Evolutionary conservation across 1,139 yeast species (phyloP).

Genomic region (Spencermartinsiella ligniputridi): DNA sequence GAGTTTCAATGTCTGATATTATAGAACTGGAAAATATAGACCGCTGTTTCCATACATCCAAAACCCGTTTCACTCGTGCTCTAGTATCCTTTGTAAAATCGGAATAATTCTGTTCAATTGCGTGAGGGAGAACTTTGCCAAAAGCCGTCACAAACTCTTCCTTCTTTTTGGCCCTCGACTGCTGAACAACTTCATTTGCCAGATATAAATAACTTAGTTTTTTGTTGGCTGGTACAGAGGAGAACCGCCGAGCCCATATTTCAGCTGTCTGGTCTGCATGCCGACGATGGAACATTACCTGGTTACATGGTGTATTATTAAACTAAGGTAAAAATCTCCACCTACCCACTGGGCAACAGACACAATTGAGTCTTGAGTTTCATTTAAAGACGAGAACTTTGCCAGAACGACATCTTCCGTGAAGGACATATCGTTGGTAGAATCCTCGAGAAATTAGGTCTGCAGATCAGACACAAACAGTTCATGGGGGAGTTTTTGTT

Average conservation of each 20-base stretch:
- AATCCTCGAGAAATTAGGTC: no score
- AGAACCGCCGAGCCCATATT: constrained; percentile 49
- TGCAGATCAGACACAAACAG: no score
- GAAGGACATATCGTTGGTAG: no score
- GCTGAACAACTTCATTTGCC: constrained; percentile 82
- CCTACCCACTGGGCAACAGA: constrained; percentile 78
- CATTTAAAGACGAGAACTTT: constrained; percentile 60
- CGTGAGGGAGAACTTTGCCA: constrained; percentile 39
- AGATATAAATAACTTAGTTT: constrained; percentile 62
- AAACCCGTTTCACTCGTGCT: constrained; percentile 58
- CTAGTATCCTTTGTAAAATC: constrained; percentile 36
- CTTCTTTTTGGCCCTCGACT: constrained; percentile 62
- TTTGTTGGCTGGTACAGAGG: constrained; percentile 27
- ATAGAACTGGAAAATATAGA: constrained; percentile 47
- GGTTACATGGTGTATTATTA: no score
- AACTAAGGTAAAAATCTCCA: no score
- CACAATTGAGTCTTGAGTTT: constrained; percentile 79
- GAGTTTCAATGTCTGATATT: constrained; percentile 40
- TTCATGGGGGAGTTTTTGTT: no score
- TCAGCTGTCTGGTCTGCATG: constrained; percentile 56
- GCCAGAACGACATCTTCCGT: constrained; percentile 50
- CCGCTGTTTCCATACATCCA: constrained; percentile 74
- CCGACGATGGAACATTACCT: constrained; percentile 62
- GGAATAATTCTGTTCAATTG: constrained; percentile 33
- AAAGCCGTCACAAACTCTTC: constrained; percentile 59